These are phyloP conservation scores for Platanus orientalis DNA, from an alignment of 164 flowering plant genomes.

Conservation along the genomic window DNA sequence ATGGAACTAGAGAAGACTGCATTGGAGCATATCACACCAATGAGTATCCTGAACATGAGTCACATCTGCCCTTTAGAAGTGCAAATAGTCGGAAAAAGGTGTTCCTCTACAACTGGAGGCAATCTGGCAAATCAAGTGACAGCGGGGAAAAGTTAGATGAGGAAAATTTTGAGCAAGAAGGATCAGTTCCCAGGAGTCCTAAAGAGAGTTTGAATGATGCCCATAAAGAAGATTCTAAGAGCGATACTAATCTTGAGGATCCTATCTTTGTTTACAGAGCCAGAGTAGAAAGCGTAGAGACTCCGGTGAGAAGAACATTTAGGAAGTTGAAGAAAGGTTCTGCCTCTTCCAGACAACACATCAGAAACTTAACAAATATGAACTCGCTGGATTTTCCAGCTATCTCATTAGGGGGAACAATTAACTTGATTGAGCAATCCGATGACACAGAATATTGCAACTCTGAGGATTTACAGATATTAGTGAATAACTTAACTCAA, in stretches of 20 bases:
- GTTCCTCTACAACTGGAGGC: constrained; percentile 82
- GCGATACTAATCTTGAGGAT: constrained; percentile 41
- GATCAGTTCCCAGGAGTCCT: constrained; percentile 34
- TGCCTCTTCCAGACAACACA: constrained; percentile 17
- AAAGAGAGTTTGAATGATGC: constrained; percentile 59
- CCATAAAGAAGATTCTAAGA: constrained; percentile 41
- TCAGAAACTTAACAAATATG: constrained; percentile 20
- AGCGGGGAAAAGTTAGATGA: constrained; percentile 27
- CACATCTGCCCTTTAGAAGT: constrained; percentile 13
- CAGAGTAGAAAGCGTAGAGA: constrained; percentile 38
- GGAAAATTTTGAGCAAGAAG: constrained; percentile 22
- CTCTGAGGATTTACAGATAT: constrained; percentile 52
- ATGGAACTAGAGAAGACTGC: constrained; percentile 12
- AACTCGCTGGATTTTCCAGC: constrained; percentile 28
- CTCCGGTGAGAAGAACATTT: constrained; percentile 30
- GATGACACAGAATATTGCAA: constrained; percentile 64
- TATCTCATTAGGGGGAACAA: constrained; percentile 25
- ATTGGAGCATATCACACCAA: constrained; percentile 8
- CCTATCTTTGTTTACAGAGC: constrained; percentile 37
- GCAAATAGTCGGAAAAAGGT: constrained; percentile 36
- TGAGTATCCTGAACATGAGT: constrained; percentile 17
- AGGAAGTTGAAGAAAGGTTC: constrained; percentile 17
- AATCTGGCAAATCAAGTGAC: constrained; percentile 45
- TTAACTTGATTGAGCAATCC: constrained; percentile 50
- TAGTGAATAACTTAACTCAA: constrained; percentile 11